Conservation (phyloP, 306 rosid genomes). For the Inga oerstediana region DNA sequence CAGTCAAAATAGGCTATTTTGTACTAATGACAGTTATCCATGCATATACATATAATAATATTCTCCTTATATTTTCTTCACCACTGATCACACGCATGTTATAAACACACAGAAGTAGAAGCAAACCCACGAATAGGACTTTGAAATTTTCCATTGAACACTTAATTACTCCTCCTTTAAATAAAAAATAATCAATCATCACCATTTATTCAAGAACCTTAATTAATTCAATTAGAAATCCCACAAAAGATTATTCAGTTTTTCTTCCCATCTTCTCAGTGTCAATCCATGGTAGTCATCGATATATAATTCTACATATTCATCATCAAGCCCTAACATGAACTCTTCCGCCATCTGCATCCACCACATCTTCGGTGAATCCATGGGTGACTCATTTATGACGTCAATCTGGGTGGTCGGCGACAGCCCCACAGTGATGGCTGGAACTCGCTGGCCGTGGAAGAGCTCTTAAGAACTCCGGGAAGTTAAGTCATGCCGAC, state of each 20-base stretch:
- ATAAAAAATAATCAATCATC: not conserved
- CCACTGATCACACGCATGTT: not conserved
- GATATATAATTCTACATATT: not conserved
- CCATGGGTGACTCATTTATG: slow-evolving; percentile 79
- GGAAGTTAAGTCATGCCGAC: slow-evolving; percentile 61
- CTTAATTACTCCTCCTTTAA: not conserved
- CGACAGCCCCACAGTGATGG: slow-evolving; percentile 61
- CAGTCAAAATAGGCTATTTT: too few species aligned
- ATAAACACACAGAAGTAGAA: not conserved
- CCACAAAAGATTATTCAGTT: not conserved
- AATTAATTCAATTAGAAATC: not conserved
- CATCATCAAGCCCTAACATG: not conserved
- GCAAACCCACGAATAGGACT: not conserved
- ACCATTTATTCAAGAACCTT: too few species aligned
- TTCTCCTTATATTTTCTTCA: too few species aligned
- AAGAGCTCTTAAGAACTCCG: slow-evolving; percentile 41
- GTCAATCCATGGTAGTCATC: not conserved
- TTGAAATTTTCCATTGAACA: not conserved
- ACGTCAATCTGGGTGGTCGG: slow-evolving; percentile 76
- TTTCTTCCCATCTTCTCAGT: not conserved
- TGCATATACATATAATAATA: too few species aligned
- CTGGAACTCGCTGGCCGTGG: slow-evolving; percentile 29
- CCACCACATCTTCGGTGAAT: slow-evolving; percentile 36
- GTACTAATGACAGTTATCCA: too few species aligned
- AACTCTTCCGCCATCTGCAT: slow-evolving; percentile 51